These are phyloP conservation scores for Candolleomyces eurysporus DNA, from an alignment of 768 basidiomycete genomes.

Conservation along the genomic window DNA sequence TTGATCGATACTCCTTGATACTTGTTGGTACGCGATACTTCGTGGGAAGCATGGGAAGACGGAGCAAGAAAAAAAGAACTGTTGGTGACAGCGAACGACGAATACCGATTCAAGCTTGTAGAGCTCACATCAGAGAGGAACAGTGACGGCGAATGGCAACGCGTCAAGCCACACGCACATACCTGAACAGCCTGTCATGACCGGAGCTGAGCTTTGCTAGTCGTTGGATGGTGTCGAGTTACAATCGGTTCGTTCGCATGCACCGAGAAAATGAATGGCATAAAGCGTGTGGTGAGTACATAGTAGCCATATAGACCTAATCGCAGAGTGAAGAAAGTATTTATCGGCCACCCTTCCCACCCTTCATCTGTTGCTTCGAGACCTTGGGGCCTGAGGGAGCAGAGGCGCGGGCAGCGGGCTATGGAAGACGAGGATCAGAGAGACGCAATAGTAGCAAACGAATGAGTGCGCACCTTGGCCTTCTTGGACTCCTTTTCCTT, in stretches of 20 bases:
- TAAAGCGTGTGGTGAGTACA: slow-evolving; percentile 9
- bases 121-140: no score
- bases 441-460: slow-evolving; percentile 1
- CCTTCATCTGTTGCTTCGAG: slow-evolving; percentile 97
- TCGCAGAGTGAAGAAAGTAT: slow-evolving; percentile 11
- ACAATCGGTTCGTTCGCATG: not conserved
- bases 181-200: no score
- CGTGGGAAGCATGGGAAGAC: no score
- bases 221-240: no score
- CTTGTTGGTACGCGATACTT: no score
- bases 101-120: no score
- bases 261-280: not conserved
- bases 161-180: no score
- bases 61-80: no score
- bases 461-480: slow-evolving; percentile 54
- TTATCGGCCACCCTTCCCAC: slow-evolving; percentile 77
- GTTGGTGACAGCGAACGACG: no score
- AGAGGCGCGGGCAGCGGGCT: slow-evolving; percentile 54
- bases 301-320: slow-evolving; percentile 5
- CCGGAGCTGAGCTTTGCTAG: no score
- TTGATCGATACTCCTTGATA: no score
- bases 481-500: slow-evolving; percentile 95
- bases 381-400: slow-evolving; percentile 73
- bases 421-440: slow-evolving; percentile 10
- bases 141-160: no score